Conservation (phyloP, 2,329 filamentous ascomycete genomes). For the Hypoxylon rubiginosum region DNA sequence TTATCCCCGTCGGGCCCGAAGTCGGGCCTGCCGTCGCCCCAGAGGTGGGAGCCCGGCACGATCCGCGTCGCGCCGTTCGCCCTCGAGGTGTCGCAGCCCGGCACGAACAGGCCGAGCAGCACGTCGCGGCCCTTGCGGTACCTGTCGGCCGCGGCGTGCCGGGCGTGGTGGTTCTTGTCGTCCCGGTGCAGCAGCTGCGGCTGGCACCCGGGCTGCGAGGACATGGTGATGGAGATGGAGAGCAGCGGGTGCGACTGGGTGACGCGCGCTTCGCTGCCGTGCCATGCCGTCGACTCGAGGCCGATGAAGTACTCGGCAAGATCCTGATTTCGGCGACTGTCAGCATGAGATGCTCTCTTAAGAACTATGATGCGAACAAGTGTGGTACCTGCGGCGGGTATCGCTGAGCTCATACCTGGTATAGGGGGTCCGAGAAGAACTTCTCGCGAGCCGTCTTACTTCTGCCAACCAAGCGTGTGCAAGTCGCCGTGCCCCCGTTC, state of each 20-base stretch:
- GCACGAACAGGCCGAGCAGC: conserved; percentile 55
- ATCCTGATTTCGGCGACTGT: conserved; percentile 5
- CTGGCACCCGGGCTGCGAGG: conserved; percentile 51
- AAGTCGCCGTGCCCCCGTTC: conserved; percentile 54
- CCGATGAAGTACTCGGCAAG: conserved; percentile 54
- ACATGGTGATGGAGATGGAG: conserved; percentile 56
- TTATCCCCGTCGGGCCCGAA: conserved; percentile 48
- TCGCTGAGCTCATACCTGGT: conserved; percentile 37
- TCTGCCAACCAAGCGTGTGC: conserved; percentile 53
- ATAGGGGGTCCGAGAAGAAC: conserved; percentile 53
- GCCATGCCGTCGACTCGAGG: conserved; percentile 53
- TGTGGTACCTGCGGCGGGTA: too few species aligned
- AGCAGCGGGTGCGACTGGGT: conserved; percentile 54
- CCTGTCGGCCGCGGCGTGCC: conserved; percentile 43
- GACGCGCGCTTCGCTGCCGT: conserved; percentile 48
- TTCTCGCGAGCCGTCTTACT: conserved; percentile 54
- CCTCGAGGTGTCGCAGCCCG: conserved; percentile 52
- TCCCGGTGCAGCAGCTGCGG: conserved; percentile 55
- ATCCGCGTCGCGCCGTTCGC: conserved; percentile 56
- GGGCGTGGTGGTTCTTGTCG: conserved; percentile 57
- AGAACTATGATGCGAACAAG: too few species aligned
- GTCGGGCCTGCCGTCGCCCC: conserved; percentile 55
- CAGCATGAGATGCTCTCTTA: neutral
- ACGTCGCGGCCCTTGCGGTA: conserved; percentile 53
- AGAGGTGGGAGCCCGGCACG: conserved; percentile 56